Percentiles rank a stretch among this genome's conserved stretches.
Evolutionary conservation across 1,284 basidiomycete species (phyloP).

Genomic region (Naganishia cerealis): DNA sequence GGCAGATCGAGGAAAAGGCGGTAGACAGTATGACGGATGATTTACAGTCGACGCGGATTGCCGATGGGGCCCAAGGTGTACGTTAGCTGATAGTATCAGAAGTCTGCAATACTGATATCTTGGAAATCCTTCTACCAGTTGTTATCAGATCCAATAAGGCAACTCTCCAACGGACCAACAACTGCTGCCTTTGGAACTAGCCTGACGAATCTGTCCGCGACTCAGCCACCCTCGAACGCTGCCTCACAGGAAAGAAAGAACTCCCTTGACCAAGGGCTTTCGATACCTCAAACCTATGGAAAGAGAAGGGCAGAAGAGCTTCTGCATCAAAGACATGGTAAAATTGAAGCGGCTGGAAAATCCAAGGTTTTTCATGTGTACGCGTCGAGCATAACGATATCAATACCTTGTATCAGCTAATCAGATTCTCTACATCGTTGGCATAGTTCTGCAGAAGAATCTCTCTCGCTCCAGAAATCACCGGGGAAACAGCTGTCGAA

Average conservation of each 20-base stretch:
- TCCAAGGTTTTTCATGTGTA: slow-evolving; percentile 25
- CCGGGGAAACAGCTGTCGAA: slow-evolving; percentile 5
- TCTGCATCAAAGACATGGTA: slow-evolving; percentile 19
- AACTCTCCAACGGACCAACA: background rate
- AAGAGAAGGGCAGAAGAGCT: slow-evolving; percentile 24
- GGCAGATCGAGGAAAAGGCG: slow-evolving; percentile 15
- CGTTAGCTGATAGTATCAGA: background rate
- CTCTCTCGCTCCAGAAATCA: slow-evolving; percentile 21
- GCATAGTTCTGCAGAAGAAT: slow-evolving; percentile 19
- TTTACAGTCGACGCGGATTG: slow-evolving; percentile 14
- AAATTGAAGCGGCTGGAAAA: slow-evolving; percentile 21
- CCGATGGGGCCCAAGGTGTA: slow-evolving; percentile 11
- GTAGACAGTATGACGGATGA: slow-evolving; percentile 21
- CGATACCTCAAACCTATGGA: slow-evolving; percentile 3
- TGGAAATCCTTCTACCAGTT: background rate
- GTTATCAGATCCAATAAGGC: background rate
- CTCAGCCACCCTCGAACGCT: background rate
- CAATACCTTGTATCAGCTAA: background rate
- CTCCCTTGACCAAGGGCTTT: slow-evolving; percentile 2
- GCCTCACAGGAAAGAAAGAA: background rate
- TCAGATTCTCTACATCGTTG: background rate
- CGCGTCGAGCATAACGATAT: background rate
- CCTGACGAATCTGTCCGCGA: background rate
- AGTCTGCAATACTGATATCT: background rate
- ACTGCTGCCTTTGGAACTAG: background rate